Base-by-base conservation (phyloP, 352 stramenopile genomes). In the Thalassiosira exigua region DNA sequence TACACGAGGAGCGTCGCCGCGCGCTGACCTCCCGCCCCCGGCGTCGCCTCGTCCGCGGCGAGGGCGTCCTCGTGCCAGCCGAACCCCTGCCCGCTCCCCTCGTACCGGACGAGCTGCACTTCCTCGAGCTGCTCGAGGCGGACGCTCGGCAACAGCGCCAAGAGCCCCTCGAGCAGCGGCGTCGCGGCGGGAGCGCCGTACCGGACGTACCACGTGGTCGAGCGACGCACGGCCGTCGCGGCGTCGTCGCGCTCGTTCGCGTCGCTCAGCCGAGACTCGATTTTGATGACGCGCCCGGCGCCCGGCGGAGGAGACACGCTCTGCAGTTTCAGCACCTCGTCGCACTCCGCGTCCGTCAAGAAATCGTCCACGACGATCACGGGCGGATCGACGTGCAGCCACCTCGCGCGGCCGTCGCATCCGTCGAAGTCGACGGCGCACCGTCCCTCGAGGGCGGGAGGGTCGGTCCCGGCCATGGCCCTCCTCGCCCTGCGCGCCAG, bases 21-120 rank as follows among this genome's bases (percentile, higher is more conserved):
- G 27, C 81, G 69, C 59, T 91, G 71, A 24, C 78, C 81, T 41
- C 81, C 81, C 50, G 85, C 86, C 11, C 44, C 50, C 0, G 79
- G 29, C 41, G 70, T 62, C 14, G 51, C n/a, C 50, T 58, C 36
- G 26, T 82, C 64, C 60, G 85, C 59, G 33, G 36, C 17, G 26
- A 77, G 30, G 62, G 70, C 71, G 50, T 91, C 81, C 56, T 88
- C 79, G 42, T 89, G 81, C 69, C 75, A 91, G 11, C 78, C 79
- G 52, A 89, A 89, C 53, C 84, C 60, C 61, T 88, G 58, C 17
- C 84, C 75, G 1, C 32, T 46, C 32, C 67, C 60, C 26, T 36
- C 17, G 59, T 88, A 90, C 21, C 67, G 60, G 4, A 88, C 79
- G 46, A 87, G 62, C 52, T 88, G 77, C 50, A 84, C 71, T 65